phyloP scores from a whole-genome alignment of 2,329 filamentous ascomycete genomes.

The Pyricularia grisea region DNA sequence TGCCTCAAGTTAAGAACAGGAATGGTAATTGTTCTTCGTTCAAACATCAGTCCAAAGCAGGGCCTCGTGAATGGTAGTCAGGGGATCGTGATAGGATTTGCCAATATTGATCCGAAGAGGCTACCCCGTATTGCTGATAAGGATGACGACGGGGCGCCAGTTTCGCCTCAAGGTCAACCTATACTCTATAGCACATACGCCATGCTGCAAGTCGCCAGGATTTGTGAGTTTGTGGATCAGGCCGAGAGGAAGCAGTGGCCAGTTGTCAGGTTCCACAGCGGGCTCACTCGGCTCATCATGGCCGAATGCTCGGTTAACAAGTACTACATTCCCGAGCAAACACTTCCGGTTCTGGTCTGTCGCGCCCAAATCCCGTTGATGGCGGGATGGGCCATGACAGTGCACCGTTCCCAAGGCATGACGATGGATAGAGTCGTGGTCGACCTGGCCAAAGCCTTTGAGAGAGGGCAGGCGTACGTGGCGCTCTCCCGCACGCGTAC shows the following conservation, averaged over 20 bases:
- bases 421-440: constrained; percentile 50
- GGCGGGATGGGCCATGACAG: constrained; percentile 52
- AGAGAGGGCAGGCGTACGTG: constrained; percentile 52
- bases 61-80: constrained; percentile 37
- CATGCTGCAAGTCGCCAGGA: constrained; percentile 22
- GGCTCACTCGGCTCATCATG: constrained; percentile 31
- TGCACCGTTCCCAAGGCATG: constrained; percentile 56
- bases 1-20: background rate
- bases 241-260: constrained; percentile 32
- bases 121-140: constrained; percentile 16
- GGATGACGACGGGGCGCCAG: constrained; percentile 37
- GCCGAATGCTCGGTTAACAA: constrained; percentile 39
- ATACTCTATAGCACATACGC: constrained; percentile 26
- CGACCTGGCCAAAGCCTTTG: constrained; percentile 40
- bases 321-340: constrained; percentile 24
- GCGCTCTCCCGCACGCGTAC: constrained; percentile 47
- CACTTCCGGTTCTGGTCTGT: constrained; percentile 29
- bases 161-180: background rate
- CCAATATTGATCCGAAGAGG: background rate
- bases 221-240: constrained; percentile 26
- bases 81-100: background rate
- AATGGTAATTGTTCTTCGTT: constrained; percentile 26
- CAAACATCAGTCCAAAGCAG: constrained; percentile 21
- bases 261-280: constrained; percentile 43
- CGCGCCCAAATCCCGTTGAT: constrained; percentile 54